These are phyloP conservation scores for Scedosporium boydii DNA, from an alignment of 2,329 filamentous ascomycete species.

Conservation along the genomic window DNA sequence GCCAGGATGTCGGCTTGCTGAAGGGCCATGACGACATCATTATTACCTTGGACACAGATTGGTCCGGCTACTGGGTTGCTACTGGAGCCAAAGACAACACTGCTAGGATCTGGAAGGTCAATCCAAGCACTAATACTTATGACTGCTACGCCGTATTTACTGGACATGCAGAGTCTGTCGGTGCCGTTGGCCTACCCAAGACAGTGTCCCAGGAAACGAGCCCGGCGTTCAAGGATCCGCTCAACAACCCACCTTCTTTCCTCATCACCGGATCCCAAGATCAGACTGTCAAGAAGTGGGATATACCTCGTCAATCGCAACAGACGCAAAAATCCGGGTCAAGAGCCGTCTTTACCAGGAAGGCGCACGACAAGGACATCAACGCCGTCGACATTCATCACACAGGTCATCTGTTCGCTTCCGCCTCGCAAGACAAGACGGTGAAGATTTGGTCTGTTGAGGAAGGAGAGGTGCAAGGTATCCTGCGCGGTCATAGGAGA, in stretches of 20 bases:
- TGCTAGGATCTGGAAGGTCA: slow-evolving; percentile 80
- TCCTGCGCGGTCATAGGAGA: slow-evolving; percentile 83
- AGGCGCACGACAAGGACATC: slow-evolving; percentile 98
- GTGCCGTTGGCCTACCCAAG: slow-evolving; percentile 77
- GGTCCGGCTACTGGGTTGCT: slow-evolving; percentile 94
- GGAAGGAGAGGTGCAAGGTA: slow-evolving; percentile 82
- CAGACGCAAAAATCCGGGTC: slow-evolving; percentile 41
- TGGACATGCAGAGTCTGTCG: slow-evolving; percentile 88
- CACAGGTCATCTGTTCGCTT: slow-evolving; percentile 73
- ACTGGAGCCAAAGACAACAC: slow-evolving; percentile 97
- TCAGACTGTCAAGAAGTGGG: slow-evolving; percentile 91
- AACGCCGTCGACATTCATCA: slow-evolving; percentile 83
- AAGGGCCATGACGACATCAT: slow-evolving; percentile 93
- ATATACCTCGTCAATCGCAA: slow-evolving; percentile 52
- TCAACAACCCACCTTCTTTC: slow-evolving; percentile 73
- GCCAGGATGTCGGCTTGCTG: slow-evolving; percentile 76
- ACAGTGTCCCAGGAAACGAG: slow-evolving; percentile 57
- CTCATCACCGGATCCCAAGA: slow-evolving; percentile 91
- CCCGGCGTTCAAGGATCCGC: slow-evolving; percentile 60
- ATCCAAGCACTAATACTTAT: slow-evolving; percentile 64
- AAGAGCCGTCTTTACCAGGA: slow-evolving; percentile 73
- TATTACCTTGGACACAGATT: slow-evolving; percentile 87
- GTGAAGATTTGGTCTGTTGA: slow-evolving; percentile 94
- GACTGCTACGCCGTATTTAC: slow-evolving; percentile 75
- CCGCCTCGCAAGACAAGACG: slow-evolving; percentile 90